Evolutionary conservation across 2,329 filamentous ascomycete genomes (phyloP).

Genomic region (Alternaria postmessia): DNA sequence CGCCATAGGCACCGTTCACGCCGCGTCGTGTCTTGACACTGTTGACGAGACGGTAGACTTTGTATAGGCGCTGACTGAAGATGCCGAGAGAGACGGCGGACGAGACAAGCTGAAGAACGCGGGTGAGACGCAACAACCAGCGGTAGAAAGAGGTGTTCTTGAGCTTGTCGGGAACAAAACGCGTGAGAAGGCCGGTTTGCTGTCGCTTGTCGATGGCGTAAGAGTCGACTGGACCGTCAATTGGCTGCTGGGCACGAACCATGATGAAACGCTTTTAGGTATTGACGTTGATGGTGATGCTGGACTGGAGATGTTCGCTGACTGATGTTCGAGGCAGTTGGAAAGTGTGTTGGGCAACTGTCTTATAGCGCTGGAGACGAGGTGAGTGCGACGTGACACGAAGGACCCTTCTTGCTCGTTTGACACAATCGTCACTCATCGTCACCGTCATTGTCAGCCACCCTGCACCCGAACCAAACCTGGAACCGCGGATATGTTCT

Average conservation of each 20-base stretch:
- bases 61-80: slow-evolving; percentile 54
- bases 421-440: slow-evolving; percentile 6
- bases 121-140: slow-evolving; percentile 48
- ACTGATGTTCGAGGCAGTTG: neutral
- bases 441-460: neutral
- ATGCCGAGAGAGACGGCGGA: slow-evolving; percentile 54
- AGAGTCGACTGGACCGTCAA: slow-evolving; percentile 25
- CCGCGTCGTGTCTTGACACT: slow-evolving; percentile 38
- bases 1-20: slow-evolving; percentile 46
- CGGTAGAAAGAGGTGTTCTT: slow-evolving; percentile 34
- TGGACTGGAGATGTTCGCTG: neutral
- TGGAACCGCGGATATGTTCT: neutral
- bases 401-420: neutral
- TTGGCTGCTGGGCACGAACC: slow-evolving; percentile 17
- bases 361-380: neutral
- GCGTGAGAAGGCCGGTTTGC: slow-evolving; percentile 41
- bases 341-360: neutral
- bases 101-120: slow-evolving; percentile 57
- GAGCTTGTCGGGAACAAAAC: slow-evolving; percentile 38
- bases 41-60: slow-evolving; percentile 52
- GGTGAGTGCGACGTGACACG: neutral
- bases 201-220: slow-evolving; percentile 27
- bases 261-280: slow-evolving; percentile 4
- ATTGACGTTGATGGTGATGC: neutral
- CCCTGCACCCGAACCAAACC: neutral